Percentiles rank a stretch among this genome's conserved stretches.
Evolutionary conservation across 1,139 yeast species (phyloP).

Genomic region (Diutina ranongensis): DNA sequence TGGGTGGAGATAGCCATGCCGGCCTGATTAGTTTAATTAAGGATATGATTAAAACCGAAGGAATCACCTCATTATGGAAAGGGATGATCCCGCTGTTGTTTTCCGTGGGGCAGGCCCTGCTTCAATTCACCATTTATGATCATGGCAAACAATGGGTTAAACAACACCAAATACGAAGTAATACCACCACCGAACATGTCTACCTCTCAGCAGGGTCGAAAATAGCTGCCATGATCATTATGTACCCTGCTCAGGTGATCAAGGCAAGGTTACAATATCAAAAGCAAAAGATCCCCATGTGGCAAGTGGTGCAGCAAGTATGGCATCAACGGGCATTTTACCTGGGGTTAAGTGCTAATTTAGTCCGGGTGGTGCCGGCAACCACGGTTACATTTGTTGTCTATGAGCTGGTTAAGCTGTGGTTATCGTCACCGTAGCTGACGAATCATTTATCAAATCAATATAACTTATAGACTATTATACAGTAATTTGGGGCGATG

Average conservation of each 20-base stretch:
- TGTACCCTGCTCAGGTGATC: slow-evolving; percentile 82
- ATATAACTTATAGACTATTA: no score
- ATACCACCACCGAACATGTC: slow-evolving; percentile 46
- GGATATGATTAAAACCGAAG: slow-evolving; percentile 45
- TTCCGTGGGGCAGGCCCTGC: slow-evolving; percentile 80
- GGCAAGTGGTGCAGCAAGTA: slow-evolving; percentile 15
- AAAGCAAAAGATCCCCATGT: slow-evolving; percentile 14
- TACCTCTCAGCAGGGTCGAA: slow-evolving; percentile 61
- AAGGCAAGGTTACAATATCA: slow-evolving; percentile 63
- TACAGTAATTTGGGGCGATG: no score
- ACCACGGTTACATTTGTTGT: slow-evolving; percentile 61
- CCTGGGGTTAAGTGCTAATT: slow-evolving; percentile 57
- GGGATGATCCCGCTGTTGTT: slow-evolving; percentile 76
- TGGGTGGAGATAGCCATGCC: slow-evolving; percentile 42
- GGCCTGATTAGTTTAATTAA: neutral
- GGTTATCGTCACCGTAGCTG: no score
- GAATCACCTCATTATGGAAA: slow-evolving; percentile 62
- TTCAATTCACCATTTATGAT: slow-evolving; percentile 81
- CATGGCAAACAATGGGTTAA: slow-evolving; percentile 37
- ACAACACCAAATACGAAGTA: slow-evolving; percentile 11
- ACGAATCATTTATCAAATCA: no score
- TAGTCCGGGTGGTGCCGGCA: slow-evolving; percentile 59
- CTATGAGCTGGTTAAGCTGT: slow-evolving; percentile 41
- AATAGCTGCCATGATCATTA: slow-evolving; percentile 48
- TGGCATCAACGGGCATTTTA: slow-evolving; percentile 48